Percentiles rank a stretch among this genome's conserved stretches.
Conservation (phyloP, 2,329 filamentous ascomycete species). For the Pseudocercospora cruenta region DNA sequence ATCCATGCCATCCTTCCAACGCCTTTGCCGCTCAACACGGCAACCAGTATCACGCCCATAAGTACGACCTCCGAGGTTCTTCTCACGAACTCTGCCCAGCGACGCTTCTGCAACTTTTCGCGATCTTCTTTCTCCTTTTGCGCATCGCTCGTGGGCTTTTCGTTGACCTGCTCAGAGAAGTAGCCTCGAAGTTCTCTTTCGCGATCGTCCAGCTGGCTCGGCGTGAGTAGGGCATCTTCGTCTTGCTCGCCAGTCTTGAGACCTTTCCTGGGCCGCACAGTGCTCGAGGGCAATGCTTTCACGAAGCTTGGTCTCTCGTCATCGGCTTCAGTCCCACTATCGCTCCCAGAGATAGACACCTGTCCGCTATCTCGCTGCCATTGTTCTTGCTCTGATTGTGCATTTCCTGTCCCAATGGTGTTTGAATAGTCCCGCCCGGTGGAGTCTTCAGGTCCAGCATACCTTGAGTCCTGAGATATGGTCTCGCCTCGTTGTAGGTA, state of each 20-base stretch:
- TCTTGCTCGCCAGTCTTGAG: constrained; percentile 59
- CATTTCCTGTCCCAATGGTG: background rate
- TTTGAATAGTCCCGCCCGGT: background rate
- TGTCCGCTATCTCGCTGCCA: constrained; percentile 29
- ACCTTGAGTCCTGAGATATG: constrained; percentile 21
- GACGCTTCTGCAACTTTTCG: constrained; percentile 73
- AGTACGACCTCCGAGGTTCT: constrained; percentile 59
- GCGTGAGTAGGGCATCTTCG: constrained; percentile 51
- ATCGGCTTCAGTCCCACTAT: constrained; percentile 93
- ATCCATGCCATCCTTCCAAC: constrained; percentile 35
- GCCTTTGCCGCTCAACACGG: constrained; percentile 47
- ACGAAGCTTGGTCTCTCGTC: constrained; percentile 79
- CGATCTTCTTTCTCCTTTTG: constrained; percentile 49
- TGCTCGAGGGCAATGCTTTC: constrained; percentile 81
- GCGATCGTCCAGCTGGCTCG: constrained; percentile 50
- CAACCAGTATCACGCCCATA: constrained; percentile 55
- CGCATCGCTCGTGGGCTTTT: constrained; percentile 40
- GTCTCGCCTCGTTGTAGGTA: constrained; percentile 33
- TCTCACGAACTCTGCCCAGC: constrained; percentile 86
- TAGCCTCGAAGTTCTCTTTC: constrained; percentile 47
- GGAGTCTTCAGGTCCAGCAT: background rate
- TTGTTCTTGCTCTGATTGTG: background rate
- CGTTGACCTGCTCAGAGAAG: constrained; percentile 36
- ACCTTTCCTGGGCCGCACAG: constrained; percentile 74
- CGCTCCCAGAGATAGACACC: constrained; percentile 66